Base-by-base conservation (phyloP, 2,329 filamentous ascomycete species). In the Penicillium freii region DNA sequence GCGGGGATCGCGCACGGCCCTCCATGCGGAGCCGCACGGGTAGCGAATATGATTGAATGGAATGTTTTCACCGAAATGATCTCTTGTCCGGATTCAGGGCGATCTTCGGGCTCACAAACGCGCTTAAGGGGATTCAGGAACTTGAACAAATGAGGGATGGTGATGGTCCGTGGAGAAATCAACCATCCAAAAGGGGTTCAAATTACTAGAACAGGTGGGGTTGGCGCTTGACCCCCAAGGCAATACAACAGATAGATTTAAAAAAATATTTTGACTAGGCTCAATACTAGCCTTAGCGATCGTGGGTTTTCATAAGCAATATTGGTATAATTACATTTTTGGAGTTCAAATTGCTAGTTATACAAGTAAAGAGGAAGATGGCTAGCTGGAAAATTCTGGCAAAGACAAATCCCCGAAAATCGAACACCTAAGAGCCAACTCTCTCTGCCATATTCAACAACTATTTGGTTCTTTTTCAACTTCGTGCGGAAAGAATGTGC, bases 11-110 rank as follows among this genome's bases (percentile, higher is more conserved):
- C n/a, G 48, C 48, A 50, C 48, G 31, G 33, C 13, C 48, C 27
- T 9, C 27, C n/a, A 34, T 62, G 60, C 60, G 60, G 60, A 44
- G 51, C 60, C 60, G 60, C 60, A 62, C 51, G n/a, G 21, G 25
- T 11, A 17, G 3, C 23, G 10, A 13, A 21, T 19, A 13, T 19
- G 15, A 48, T 49, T 54, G 44, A 36, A 31, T 23, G n/a, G 0
- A 23, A 21, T 4, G 9, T 19, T n/a, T 13, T n/a, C 8, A 39
- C 34, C 19, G 25, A 46, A 34, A 25, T 33, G 4, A 36, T 13
- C 15, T 21, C 1, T 42, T 23, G 38, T 51, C 39, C 13, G 31
- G 23, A 47, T 39, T n/a, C n/a, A 4, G 33, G 31, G 13, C 6
- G 7, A 21, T 42, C 9, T 23, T n/a, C 6, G n/a, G n/a, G 9